Base-by-base conservation (phyloP, 83 land plant species). In the Thuja plicata region DNA sequence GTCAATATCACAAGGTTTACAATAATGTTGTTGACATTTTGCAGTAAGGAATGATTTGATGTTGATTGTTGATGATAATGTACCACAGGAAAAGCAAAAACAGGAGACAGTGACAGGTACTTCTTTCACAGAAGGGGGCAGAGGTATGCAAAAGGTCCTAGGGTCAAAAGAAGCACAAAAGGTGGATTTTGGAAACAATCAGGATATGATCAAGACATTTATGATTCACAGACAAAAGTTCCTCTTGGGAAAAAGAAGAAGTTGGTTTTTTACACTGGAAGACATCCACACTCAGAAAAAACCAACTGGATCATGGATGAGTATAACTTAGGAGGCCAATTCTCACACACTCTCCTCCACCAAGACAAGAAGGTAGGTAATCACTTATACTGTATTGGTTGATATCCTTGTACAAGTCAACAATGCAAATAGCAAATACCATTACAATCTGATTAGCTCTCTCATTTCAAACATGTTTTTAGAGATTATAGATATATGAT, bases 41-140 rank as follows among this genome's bases (percentile, higher is more conserved):
- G 15, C 1, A 13, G 55, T 13, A 52, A 52, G 3, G 55, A 52
- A 52, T 52, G 55, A 52, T 13, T 52, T 52, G 55, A 52, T 52
- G 13, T 52, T 52, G 55, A 52, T 3, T 13, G 55, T 13, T 52
- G 55, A 52, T 52, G 55, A 52, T 2, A 52, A 52, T 52, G 55
- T 17, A 52, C 17, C 55, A 13, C 90, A 93, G 94, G 76, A 38
- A 90, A 89, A 85, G 93, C 94, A 3, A 93, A 90, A 32, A 92
- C 92, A 93, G 94, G 94, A 37, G 94, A 91, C 71, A 91, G 89
- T 35, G 89, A 92, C 35, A 88, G 89, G 91, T 92, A 85, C 88
- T 92, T 92, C 86, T 92, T 90, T 86, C 90, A 88, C 89, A 41
- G 30, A 77, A 90, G 87, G 50, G 93, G 89, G 52, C 82, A 90